Conservation (phyloP, 345 rosid genomes). For the Camelina laxa region DNA sequence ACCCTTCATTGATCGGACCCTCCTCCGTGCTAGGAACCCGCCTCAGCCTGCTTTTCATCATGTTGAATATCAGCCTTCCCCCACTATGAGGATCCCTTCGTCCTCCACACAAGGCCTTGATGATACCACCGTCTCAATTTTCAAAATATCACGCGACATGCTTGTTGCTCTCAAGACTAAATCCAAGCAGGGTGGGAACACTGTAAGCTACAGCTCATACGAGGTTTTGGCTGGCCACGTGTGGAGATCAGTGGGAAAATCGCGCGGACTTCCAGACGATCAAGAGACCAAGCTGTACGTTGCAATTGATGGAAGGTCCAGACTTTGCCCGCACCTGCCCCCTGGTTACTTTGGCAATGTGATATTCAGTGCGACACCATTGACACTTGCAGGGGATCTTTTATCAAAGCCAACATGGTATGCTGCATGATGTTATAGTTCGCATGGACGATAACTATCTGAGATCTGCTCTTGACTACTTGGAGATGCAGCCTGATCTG, state of each 20-base stretch:
- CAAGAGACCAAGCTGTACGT: conserved; percentile 79
- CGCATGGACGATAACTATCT: too few relatives aligned
- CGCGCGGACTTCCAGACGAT: conserved; percentile 68
- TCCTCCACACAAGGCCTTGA: conserved; percentile 47
- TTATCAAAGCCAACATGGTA: conserved; percentile 81
- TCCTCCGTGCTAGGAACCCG: conserved; percentile 85
- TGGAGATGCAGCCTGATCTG: conserved; percentile 86
- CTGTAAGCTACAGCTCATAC: conserved; percentile 75
- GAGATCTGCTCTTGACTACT: conserved; percentile 73
- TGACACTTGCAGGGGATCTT: conserved; percentile 71
- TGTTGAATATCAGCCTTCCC: conserved; percentile 93
- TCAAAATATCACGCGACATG: conserved; percentile 68
- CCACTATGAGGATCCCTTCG: conserved; percentile 59
- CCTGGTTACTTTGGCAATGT: conserved; percentile 94
- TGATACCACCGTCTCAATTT: conserved; percentile 60
- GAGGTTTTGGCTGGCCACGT: conserved; percentile 94
- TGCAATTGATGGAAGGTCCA: conserved; percentile 89
- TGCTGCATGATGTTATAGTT: conserved; percentile 49
- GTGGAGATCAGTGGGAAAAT: conserved; percentile 77
- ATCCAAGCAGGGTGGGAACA: conserved; percentile 78
- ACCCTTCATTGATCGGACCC: conserved; percentile 85
- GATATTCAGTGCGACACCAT: conserved; percentile 85
- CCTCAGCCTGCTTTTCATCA: conserved; percentile 77
- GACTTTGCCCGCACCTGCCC: conserved; percentile 77
- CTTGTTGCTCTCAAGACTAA: conserved; percentile 75